These are phyloP conservation scores for Melastoma malabathricum DNA, from an alignment of 345 rosid species.

Conservation along the genomic window DNA sequence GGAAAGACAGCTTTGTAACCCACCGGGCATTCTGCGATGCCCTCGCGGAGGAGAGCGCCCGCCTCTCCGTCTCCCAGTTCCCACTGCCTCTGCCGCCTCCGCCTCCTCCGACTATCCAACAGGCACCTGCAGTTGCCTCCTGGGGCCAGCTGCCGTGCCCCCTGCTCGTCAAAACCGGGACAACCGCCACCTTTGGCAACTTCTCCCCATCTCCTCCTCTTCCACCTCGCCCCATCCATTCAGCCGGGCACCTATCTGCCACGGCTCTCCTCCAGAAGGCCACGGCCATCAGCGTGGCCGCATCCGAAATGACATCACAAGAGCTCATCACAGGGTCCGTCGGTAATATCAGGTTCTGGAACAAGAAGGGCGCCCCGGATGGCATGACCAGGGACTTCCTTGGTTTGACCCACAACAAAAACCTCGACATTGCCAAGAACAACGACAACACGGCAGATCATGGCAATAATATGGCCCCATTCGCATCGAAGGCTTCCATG, in stretches of 20 bases:
- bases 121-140: conserved; percentile 5
- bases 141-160: conserved; percentile 8
- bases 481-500: no score
- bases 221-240: conserved; percentile 14
- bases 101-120: conserved; percentile 16
- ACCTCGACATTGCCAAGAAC: not conserved
- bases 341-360: conserved; percentile 1
- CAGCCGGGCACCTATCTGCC: conserved; percentile 51
- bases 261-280: conserved; percentile 95
- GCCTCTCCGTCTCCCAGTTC: conserved; percentile 35
- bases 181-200: conserved; percentile 10
- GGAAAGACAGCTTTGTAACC: conserved; percentile 94
- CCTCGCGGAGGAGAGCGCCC: conserved; percentile 79
- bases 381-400: conserved; percentile 12
- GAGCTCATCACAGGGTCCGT: not conserved
- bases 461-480: no score
- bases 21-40: conserved; percentile 95
- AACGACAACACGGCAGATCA: no score
- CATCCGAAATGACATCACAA: conserved; percentile 5
- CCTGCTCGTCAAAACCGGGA: conserved; percentile 29
- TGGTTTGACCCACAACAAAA: conserved; percentile 7
- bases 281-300: conserved; percentile 34
- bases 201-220: conserved; percentile 13
- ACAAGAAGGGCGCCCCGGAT: not conserved
- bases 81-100: conserved; percentile 16